Base-by-base conservation (phyloP, 2,329 filamentous ascomycete genomes). In the Nothophaeocryptopus gaeumannii region DNA sequence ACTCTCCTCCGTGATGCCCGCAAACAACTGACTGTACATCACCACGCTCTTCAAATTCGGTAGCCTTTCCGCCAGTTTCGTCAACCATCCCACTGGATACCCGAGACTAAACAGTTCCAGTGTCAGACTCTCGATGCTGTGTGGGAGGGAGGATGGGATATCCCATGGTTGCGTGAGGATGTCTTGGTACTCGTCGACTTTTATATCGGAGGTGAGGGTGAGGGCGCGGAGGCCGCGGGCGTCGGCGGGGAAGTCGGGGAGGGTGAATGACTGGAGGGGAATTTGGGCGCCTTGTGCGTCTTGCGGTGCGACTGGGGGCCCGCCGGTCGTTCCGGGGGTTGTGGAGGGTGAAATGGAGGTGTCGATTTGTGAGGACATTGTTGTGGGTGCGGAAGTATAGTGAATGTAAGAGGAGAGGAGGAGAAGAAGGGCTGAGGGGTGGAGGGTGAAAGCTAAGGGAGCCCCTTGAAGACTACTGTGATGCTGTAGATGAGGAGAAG, bases 81-180 rank as follows among this genome's bases (percentile, higher is more conserved):
- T 66, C 11, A 77, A 64, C 58, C 75, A 78, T 9, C 68, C 69
- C 0, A 69, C 66, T 7, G 67, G 72, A 57, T 75, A 78, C 31
- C 75, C 75, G 5, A 77, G 63, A 10, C 68, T 68, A 67, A 78
- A 78, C 26, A 76, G 67, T 56, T 78, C 75, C 36, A 78, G 69
- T 0, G 73, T 76, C 2, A 78, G 63, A 47, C 62, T 63, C 31
- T 72, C 71, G 54, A 77, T 74, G 14, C 58, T 61, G 11, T 45
- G 20, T 0, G 74, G 74, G 0, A 77, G 62, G 8, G 59, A 47
- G 36, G 41, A 39, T 16, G 73, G 69, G 15, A 74, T 59, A 0
- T 62, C 56, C 59, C 65, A 70, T 10, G 66, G 58, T 45, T 68
- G 45, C 10, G 58, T 44, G 33, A 78, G 67, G 7, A 72, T 57